phyloP scores from a whole-genome alignment of 2,329 filamentous ascomycete genomes.

The Knoxdaviesia capensis region DNA sequence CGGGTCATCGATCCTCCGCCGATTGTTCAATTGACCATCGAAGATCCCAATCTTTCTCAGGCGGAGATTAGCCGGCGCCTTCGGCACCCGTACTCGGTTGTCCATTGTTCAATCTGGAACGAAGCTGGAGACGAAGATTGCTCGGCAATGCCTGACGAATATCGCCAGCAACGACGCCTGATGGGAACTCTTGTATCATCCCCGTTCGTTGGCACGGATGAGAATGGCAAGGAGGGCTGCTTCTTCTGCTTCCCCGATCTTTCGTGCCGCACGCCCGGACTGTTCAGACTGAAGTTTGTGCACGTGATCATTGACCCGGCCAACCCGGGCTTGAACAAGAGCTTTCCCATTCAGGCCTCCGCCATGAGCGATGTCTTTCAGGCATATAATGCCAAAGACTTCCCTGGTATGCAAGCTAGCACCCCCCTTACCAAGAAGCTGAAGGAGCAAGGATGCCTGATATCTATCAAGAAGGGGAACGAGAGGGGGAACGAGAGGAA shows the following conservation, averaged over 20 bases:
- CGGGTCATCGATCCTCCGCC: constrained; percentile 70
- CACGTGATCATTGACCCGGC: constrained; percentile 51
- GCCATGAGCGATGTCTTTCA: constrained; percentile 51
- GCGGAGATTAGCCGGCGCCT: constrained; percentile 31
- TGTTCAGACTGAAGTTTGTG: constrained; percentile 55
- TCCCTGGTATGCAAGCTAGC: constrained; percentile 65
- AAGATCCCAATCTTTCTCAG: constrained; percentile 30
- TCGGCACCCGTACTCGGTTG: constrained; percentile 45
- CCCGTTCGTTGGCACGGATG: constrained; percentile 57
- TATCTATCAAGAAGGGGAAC: constrained; percentile 74
- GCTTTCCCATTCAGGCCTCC: constrained; percentile 28
- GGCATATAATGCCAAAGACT: constrained; percentile 71
- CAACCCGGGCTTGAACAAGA: constrained; percentile 27
- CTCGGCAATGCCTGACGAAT: constrained; percentile 51
- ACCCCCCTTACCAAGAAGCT: constrained; percentile 53
- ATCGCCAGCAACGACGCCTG: constrained; percentile 50
- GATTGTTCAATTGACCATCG: constrained; percentile 54
- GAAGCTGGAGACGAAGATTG: constrained; percentile 46
- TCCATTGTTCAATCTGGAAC: constrained; percentile 62
- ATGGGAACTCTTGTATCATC: constrained; percentile 67
- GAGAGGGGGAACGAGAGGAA: constrained; percentile 16
- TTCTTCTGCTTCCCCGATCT: constrained; percentile 78
- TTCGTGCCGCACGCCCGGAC: constrained; percentile 57
- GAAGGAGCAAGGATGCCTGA: constrained; percentile 63
- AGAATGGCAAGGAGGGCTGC: constrained; percentile 51